Evolutionary conservation across 106 monocot species (phyloP).

Genomic region (Xerophyta viscosa): DNA sequence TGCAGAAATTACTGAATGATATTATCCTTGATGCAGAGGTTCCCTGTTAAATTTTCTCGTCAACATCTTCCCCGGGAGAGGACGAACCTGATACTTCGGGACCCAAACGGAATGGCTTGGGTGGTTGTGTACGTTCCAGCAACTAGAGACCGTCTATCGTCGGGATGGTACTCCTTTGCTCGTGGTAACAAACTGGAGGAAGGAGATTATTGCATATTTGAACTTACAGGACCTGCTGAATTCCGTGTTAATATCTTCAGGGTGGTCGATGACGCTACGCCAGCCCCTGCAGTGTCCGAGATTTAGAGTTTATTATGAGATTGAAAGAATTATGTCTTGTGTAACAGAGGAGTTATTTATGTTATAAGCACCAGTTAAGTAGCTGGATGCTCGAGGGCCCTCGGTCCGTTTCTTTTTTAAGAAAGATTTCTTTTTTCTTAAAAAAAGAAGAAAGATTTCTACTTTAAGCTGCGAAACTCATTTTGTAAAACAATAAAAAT

Average conservation of each 20-base stretch:
- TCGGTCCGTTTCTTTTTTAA: too few relatives aligned
- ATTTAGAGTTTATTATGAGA: too few relatives aligned
- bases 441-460: too few relatives aligned
- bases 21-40: conserved; percentile 15
- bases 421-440: too few relatives aligned
- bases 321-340: too few relatives aligned
- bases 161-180: conserved; percentile 27
- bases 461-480: too few relatives aligned
- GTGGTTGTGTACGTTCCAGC: conserved; percentile 11
- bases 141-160: conserved; percentile 9
- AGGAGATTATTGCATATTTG: conserved; percentile 34
- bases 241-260: conserved; percentile 28
- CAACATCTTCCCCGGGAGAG: conserved; percentile 17
- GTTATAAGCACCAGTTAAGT: too few relatives aligned
- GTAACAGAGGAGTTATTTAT: too few relatives aligned
- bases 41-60: conserved; percentile 20
- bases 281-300: too few relatives aligned
- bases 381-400: too few relatives aligned
- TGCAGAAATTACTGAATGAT: too few relatives aligned
- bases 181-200: conserved; percentile 23
- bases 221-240: conserved; percentile 13
- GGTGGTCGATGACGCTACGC: conserved; percentile 12
- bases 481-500: too few relatives aligned
- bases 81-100: conserved; percentile 13
- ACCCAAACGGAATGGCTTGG: conserved; percentile 18